phyloP scores from a whole-genome alignment of 139 green algal species.

The Bryopsis sp. region DNA sequence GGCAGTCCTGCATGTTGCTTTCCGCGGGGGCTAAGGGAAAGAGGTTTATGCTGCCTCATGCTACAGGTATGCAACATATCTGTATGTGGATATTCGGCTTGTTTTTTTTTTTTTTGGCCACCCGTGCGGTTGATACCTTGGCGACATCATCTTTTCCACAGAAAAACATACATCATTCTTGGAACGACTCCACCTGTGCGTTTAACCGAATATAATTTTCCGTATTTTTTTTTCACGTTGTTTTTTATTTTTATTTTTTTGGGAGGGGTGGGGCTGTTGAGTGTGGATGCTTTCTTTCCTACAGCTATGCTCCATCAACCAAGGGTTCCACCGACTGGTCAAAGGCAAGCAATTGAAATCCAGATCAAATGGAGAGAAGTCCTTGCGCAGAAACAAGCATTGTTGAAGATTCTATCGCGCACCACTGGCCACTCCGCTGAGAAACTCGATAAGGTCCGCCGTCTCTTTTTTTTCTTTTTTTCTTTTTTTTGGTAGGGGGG shows the following conservation, averaged over 20 bases:
- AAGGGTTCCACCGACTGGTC: constrained; percentile 80
- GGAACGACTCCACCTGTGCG: no score
- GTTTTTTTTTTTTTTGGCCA: no score
- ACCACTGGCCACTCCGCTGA: constrained; percentile 80
- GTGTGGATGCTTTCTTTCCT: constrained; percentile 10
- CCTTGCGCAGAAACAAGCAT: constrained; percentile 74
- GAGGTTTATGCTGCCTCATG: constrained; percentile 78
- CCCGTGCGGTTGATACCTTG: no score
- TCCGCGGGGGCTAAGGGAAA: constrained; percentile 49
- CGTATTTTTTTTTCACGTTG: constrained; percentile 1
- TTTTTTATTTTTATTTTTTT: constrained; percentile 15
- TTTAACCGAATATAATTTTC: no score
- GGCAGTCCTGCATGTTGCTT: constrained; percentile 77
- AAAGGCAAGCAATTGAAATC: constrained; percentile 89
- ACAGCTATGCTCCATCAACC: constrained; percentile 98
- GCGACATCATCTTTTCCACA: not conserved
- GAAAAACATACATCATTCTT: no score
- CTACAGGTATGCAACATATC: constrained; percentile 45
- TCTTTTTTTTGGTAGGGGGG: no score
- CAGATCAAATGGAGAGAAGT: constrained; percentile 96
- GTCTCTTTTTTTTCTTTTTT: no score
- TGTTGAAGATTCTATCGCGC: constrained; percentile 70
- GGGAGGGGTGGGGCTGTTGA: no score
- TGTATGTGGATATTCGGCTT: no score
- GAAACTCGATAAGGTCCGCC: constrained; percentile 74